These are phyloP conservation scores for Melastoma malabathricum DNA, from an alignment of 345 rosid species.

Conservation along the genomic window DNA sequence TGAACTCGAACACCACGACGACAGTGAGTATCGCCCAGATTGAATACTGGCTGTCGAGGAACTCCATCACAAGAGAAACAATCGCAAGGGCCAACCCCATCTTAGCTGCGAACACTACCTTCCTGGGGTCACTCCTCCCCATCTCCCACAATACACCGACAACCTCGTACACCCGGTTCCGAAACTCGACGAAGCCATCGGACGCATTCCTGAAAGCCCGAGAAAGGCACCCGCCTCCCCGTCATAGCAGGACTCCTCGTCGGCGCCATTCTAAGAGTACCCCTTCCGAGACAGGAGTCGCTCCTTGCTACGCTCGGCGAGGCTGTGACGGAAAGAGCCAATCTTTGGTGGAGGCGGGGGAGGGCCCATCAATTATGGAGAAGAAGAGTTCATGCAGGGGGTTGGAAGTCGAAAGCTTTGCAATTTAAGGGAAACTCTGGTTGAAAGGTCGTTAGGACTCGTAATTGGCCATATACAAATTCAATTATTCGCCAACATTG, in stretches of 20 bases:
- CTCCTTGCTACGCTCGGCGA: constrained; percentile 40
- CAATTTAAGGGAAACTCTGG: too few species aligned
- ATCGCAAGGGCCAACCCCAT: constrained; percentile 57
- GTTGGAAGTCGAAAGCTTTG: too few species aligned
- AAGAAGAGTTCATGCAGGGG: too few species aligned
- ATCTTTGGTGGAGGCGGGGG: constrained; percentile 11
- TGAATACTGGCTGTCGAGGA: constrained; percentile 39
- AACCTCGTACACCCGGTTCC: constrained; percentile 20
- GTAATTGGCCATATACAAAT: too few species aligned
- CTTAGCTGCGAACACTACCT: constrained; percentile 42
- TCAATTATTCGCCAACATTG: too few species aligned
- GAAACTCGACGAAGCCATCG: constrained; percentile 20
- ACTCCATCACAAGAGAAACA: constrained; percentile 40
- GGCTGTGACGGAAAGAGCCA: constrained; percentile 28
- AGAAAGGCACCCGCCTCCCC: constrained; percentile 18
- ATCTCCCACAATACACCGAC: constrained; percentile 25
- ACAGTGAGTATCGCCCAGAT: constrained; percentile 87
- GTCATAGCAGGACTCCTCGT: constrained; percentile 16
- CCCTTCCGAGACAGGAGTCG: constrained; percentile 35
- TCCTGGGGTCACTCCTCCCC: constrained; percentile 61
- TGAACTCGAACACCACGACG: constrained; percentile 77
- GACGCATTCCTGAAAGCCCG: constrained; percentile 21
- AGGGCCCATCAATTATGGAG: constrained; percentile 3
- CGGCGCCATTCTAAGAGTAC: constrained; percentile 33
- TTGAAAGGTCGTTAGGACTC: too few species aligned